phyloP scores from a whole-genome alignment of 2,329 filamentous ascomycete genomes.

The Fonsecaea nubica region DNA sequence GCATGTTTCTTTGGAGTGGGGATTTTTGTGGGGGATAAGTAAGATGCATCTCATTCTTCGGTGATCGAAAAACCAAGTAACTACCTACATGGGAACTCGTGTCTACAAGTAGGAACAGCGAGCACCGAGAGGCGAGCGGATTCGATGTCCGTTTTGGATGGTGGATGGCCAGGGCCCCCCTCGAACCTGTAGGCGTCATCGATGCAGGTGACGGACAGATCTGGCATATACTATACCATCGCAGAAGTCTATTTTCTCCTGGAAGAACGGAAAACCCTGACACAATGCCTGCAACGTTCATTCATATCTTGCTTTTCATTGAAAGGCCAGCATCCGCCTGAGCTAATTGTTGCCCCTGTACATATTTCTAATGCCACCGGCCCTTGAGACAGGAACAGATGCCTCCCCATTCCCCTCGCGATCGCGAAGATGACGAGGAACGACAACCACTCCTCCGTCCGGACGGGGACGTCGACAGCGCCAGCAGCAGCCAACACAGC shows the following conservation, averaged over 20 bases:
- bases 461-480: slow-evolving; percentile 13
- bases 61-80: neutral
- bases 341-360: neutral
- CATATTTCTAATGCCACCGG: neutral
- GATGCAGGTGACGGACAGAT: slow-evolving; percentile 1
- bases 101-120: too few species aligned
- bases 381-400: neutral
- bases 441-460: slow-evolving; percentile 31
- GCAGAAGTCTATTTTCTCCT: neutral
- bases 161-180: neutral
- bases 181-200: neutral
- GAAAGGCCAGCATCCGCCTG: too few species aligned
- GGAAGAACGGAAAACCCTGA: neutral
- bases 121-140: neutral
- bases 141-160: neutral
- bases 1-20: neutral
- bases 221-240: neutral
- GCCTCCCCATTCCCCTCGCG: neutral
- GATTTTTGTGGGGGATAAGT: neutral
- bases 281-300: neutral
- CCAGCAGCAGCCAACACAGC: slow-evolving; percentile 4
- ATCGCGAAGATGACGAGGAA: slow-evolving; percentile 22
- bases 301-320: neutral
- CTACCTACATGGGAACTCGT: too few species aligned
- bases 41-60: neutral